phyloP scores from a whole-genome alignment of 1,284 basidiomycete genomes.

The Laetiporus sulphureus region DNA sequence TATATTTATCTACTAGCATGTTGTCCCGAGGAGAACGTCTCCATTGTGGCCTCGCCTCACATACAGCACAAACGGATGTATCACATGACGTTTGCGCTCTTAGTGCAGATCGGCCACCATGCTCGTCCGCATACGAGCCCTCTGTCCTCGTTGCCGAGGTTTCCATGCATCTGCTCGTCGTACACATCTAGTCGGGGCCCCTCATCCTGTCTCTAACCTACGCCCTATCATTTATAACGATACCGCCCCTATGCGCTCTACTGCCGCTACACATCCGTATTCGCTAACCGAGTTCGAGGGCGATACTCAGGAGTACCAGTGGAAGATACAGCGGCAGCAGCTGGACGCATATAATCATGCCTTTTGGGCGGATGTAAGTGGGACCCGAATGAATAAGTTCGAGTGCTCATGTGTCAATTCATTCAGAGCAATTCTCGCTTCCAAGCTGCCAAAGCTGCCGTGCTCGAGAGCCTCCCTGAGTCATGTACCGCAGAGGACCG shows the following conservation, averaged over 20 bases:
- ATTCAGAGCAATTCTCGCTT: conserved; percentile 67
- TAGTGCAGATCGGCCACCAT: conserved; percentile 14
- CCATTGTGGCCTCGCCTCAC: too few relatives aligned
- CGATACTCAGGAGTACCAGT: conserved; percentile 52
- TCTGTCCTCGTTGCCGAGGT: conserved; percentile 19
- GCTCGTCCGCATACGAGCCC: conserved; percentile 7
- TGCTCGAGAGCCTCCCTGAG: conserved; percentile 50
- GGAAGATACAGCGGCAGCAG: conserved; percentile 59
- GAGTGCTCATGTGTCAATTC: background rate
- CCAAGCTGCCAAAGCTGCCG: conserved; percentile 51
- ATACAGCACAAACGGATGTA: background rate
- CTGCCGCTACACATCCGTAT: conserved; percentile 51
- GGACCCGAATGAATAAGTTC: too few relatives aligned
- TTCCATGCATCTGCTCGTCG: conserved; percentile 35
- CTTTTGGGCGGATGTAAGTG: conserved; percentile 71
- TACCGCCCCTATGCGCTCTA: conserved; percentile 25
- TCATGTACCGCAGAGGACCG: conserved; percentile 43
- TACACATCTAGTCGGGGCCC: conserved; percentile 57
- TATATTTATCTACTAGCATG: background rate
- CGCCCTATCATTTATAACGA: conserved; percentile 71
- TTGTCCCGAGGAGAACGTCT: background rate
- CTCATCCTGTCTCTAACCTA: conserved; percentile 70
- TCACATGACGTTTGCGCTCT: conserved; percentile 2
- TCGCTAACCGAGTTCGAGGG: conserved; percentile 61
- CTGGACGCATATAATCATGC: conserved; percentile 65